phyloP scores from a whole-genome alignment of 352 stramenopile species.

The Pythium periplocum region DNA sequence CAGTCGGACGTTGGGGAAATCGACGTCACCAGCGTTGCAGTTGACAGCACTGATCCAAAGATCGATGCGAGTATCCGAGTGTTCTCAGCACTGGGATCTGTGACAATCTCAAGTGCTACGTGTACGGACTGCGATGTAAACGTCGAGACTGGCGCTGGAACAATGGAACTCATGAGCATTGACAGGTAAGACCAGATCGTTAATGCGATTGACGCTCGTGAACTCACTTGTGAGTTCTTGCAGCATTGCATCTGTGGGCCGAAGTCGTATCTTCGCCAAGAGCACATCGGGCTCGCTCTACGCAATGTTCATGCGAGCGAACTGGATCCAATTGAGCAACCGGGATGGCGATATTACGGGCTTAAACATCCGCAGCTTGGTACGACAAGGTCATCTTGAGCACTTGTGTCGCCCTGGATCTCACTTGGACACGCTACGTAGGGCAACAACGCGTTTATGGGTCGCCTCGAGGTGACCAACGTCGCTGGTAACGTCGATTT shows the following conservation, averaged over 20 bases:
- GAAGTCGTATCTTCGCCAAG: slow-evolving; percentile 39
- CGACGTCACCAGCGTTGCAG: slow-evolving; percentile 27
- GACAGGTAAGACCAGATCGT: slow-evolving; percentile 27
- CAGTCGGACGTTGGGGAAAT: slow-evolving; percentile 47
- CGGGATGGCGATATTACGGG: slow-evolving; percentile 38
- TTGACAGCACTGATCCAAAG: slow-evolving; percentile 15
- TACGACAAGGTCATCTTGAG: slow-evolving; percentile 8
- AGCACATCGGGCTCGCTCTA: slow-evolving; percentile 48
- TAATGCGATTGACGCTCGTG: not conserved
- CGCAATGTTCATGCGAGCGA: slow-evolving; percentile 31
- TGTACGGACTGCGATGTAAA: slow-evolving; percentile 50
- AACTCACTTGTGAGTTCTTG: not conserved
- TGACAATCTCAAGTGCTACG: slow-evolving; percentile 38
- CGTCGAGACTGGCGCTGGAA: slow-evolving; percentile 42
- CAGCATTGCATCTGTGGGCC: slow-evolving; percentile 40
- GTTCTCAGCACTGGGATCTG: slow-evolving; percentile 39
- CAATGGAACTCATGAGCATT: slow-evolving; percentile 29
- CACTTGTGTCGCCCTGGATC: not conserved
- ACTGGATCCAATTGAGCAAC: slow-evolving; percentile 54
- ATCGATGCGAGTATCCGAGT: slow-evolving; percentile 4
- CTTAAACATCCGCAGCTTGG: slow-evolving; percentile 27
- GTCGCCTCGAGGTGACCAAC: slow-evolving; percentile 54
- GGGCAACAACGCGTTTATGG: slow-evolving; percentile 64
- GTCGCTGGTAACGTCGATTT: slow-evolving; percentile 54
- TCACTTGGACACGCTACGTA: slow-evolving; percentile 9